A percentile compares a stretch with the other conserved stretches of the same genome.
Evolutionary conservation across 192 early-diverging fungal species (phyloP).

Genomic region (Mortierella antarctica): DNA sequence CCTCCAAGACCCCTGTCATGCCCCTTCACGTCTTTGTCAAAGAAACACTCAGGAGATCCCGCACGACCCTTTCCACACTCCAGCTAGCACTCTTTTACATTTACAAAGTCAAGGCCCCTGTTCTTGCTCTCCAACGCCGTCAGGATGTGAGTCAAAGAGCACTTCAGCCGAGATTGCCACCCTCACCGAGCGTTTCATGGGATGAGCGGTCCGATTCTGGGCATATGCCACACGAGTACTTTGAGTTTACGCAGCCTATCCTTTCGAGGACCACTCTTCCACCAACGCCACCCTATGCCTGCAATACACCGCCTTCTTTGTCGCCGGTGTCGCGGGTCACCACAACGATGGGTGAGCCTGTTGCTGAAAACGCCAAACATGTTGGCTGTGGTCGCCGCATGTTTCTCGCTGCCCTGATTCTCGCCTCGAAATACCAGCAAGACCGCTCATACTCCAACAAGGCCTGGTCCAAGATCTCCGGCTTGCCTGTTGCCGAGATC

Average conservation of each 20-base stretch:
- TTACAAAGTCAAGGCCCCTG: conserved; percentile 63
- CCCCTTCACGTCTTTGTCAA: conserved; percentile 72
- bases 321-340: conserved; percentile 37
- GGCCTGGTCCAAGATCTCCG: conserved; percentile 89
- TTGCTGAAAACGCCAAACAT: conserved; percentile 57
- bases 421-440: conserved; percentile 87
- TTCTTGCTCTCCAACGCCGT: conserved; percentile 51
- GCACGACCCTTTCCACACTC: conserved; percentile 77
- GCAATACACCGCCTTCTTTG: conserved; percentile 38
- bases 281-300: conserved; percentile 43
- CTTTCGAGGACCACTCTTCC: conserved; percentile 35
- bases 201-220: conserved; percentile 25
- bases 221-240: conserved; percentile 15
- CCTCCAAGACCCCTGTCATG: conserved; percentile 56
- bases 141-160: conserved; percentile 36
- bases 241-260: conserved; percentile 24
- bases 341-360: conserved; percentile 31
- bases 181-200: conserved; percentile 24
- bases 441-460: conserved; percentile 88
- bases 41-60: conserved; percentile 73
- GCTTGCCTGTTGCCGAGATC: conserved; percentile 80
- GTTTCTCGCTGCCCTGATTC: conserved; percentile 85
- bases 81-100: conserved; percentile 78
- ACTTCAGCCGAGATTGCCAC: conserved; percentile 32
- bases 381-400: conserved; percentile 81